Evolutionary conservation across 2,329 filamentous ascomycete species (phyloP).

Genomic region (Fusarium proliferatum): DNA sequence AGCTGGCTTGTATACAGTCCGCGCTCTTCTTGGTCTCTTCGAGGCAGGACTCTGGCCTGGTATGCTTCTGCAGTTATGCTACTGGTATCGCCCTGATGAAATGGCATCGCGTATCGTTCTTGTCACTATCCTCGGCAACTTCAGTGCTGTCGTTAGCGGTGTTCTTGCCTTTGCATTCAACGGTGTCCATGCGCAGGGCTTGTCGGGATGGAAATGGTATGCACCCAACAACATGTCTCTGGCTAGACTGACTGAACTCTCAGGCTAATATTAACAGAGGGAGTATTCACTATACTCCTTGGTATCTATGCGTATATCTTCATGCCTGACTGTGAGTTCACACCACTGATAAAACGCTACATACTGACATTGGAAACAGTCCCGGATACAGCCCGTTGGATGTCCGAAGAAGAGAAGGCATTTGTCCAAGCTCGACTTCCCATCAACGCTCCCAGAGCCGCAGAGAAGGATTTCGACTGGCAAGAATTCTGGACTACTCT

Average conservation of each 20-base stretch:
- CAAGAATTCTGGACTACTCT: background rate
- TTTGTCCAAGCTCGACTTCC: background rate
- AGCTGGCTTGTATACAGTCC: background rate
- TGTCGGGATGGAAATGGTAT: background rate
- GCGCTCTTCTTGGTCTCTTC: background rate
- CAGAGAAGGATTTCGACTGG: background rate
- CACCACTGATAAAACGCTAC: accelerated
- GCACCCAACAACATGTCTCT: accelerated
- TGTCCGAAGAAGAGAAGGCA: background rate
- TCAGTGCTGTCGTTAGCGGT: background rate
- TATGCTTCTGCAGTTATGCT: background rate
- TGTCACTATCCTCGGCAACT: background rate
- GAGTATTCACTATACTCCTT: background rate
- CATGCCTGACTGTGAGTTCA: background rate
- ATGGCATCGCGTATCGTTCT: background rate
- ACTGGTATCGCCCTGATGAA: background rate
- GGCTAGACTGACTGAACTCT: background rate
- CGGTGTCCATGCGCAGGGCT: background rate
- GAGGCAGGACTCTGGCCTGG: background rate
- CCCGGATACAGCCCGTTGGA: background rate
- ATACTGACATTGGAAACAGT: background rate
- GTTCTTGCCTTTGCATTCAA: background rate
- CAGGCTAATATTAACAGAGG: background rate
- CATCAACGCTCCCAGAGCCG: background rate
- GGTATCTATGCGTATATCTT: background rate